A percentile compares a stretch with the other conserved stretches of the same genome.
Conservation (phyloP, 2,329 filamentous ascomycete genomes). For the Trichoderma brevicompactum region DNA sequence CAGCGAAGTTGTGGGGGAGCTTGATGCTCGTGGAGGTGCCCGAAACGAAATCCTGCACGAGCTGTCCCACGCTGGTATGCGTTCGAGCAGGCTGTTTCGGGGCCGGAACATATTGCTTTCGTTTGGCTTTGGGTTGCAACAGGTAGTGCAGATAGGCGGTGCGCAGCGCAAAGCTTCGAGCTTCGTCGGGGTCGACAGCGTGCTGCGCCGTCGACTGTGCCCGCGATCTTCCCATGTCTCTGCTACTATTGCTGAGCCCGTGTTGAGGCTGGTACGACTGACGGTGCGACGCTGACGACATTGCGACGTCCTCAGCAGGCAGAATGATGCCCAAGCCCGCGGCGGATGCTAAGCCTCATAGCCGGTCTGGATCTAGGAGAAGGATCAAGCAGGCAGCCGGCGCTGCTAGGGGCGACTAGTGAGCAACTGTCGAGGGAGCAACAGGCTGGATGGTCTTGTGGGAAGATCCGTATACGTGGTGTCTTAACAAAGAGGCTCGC, state of each 20-base stretch:
- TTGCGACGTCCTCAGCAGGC: constrained; percentile 42
- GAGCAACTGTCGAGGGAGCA: background rate
- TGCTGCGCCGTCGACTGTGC: constrained; percentile 53
- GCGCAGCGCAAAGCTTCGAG: constrained; percentile 88
- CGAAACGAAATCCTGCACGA: constrained; percentile 82
- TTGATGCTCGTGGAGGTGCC: constrained; percentile 56
- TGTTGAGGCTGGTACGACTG: constrained; percentile 52
- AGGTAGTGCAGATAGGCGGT: constrained; percentile 92
- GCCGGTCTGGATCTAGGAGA: constrained; percentile 28
- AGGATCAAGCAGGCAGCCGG: constrained; percentile 16
- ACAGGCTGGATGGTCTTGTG: background rate
- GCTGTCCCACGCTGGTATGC: constrained; percentile 78
- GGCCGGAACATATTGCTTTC: constrained; percentile 80
- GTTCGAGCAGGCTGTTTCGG: constrained; percentile 63
- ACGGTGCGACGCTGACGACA: constrained; percentile 57
- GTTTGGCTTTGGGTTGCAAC: constrained; percentile 85
- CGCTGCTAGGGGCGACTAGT: constrained; percentile 13
- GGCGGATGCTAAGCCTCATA: constrained; percentile 40
- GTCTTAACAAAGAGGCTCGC: background rate
- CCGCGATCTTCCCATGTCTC: constrained; percentile 47
- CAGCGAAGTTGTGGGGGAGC: constrained; percentile 60
- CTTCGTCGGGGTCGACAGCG: constrained; percentile 70
- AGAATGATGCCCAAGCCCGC: constrained; percentile 38
- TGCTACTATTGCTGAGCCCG: constrained; percentile 51
- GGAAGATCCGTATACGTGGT: constrained; percentile 15